Evolutionary conservation across 352 stramenopile genomes (phyloP).

Genomic region (Pythium rishiriense): DNA sequence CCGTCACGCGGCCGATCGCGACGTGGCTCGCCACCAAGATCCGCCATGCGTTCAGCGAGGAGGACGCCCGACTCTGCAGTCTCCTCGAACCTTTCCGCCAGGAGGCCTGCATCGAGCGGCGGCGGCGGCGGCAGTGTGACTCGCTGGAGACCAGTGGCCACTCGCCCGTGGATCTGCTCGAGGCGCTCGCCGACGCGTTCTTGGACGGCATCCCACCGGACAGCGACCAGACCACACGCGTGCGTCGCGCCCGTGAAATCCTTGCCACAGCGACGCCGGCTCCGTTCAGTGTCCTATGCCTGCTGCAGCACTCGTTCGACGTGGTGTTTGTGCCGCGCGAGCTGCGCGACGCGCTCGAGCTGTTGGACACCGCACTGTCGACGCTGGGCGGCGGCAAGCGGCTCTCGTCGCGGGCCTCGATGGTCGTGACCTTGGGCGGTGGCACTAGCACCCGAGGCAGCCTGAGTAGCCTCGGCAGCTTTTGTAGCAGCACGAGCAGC

Average conservation of each 20-base stretch:
- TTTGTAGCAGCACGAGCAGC: conserved; percentile 8
- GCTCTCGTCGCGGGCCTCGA: conserved; percentile 5
- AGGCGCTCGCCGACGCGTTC: conserved; percentile 8
- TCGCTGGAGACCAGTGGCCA: conserved; percentile 4
- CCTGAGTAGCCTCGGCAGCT: conserved; percentile 4
- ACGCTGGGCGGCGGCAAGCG: conserved; percentile 4
- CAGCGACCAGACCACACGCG: not conserved
- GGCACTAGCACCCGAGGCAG: conserved; percentile 6
- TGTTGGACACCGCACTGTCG: conserved; percentile 20
- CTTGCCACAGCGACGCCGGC: conserved; percentile 7
- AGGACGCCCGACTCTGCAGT: conserved; percentile 13
- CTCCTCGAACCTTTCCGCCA: not conserved
- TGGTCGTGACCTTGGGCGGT: not conserved
- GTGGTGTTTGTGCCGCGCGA: conserved; percentile 18
- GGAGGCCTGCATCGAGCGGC: not conserved
- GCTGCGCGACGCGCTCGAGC: conserved; percentile 23
- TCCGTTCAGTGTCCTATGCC: conserved; percentile 19
- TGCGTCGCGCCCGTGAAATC: conserved; percentile 3
- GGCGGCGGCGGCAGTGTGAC: not conserved
- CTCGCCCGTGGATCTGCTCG: conserved; percentile 17
- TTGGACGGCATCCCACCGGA: not conserved
- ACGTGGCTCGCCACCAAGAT: conserved; percentile 30
- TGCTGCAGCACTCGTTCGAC: conserved; percentile 31
- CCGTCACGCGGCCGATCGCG: conserved; percentile 20
- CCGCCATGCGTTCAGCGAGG: conserved; percentile 17